Conservation (phyloP, 305 asterid species). For the Plantago coronopus region DNA sequence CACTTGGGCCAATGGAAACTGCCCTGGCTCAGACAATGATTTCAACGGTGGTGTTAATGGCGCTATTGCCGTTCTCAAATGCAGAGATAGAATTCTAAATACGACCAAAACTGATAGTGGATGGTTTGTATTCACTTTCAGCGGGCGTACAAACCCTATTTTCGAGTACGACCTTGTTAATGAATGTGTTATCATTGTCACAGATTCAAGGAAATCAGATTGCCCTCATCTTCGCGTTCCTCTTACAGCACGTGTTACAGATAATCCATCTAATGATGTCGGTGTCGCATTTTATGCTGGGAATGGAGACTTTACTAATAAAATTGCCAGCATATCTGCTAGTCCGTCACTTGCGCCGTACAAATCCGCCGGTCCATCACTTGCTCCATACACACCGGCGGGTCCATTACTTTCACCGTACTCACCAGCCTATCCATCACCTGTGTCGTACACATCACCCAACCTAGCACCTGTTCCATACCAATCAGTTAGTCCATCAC, state of each 20-base stretch:
- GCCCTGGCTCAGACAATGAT: background rate
- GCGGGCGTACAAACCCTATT: background rate
- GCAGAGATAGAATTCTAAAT: background rate
- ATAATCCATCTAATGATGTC: too few relatives aligned
- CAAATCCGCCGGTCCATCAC: too few relatives aligned
- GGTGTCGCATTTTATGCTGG: too few relatives aligned
- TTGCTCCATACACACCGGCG: too few relatives aligned
- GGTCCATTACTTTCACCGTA: too few relatives aligned
- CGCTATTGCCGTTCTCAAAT: background rate
- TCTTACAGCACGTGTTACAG: too few relatives aligned
- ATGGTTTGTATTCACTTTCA: background rate
- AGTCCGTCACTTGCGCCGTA: too few relatives aligned
- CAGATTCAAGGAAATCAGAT: background rate
- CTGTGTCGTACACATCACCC: too few relatives aligned
- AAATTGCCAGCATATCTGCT: too few relatives aligned
- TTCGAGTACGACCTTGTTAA: slow-evolving; percentile 1
- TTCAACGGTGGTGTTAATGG: slow-evolving; percentile 1
- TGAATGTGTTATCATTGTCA: background rate
- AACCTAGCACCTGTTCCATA: too few relatives aligned
- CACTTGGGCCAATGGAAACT: background rate
- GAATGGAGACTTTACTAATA: too few relatives aligned
- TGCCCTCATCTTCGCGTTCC: slow-evolving; percentile 1
- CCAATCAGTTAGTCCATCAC: background rate
- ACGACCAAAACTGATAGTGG: background rate
- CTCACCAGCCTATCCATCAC: too few relatives aligned